Conservation (phyloP, 805 yeast species). For the Brettanomyces naardenensis region DNA sequence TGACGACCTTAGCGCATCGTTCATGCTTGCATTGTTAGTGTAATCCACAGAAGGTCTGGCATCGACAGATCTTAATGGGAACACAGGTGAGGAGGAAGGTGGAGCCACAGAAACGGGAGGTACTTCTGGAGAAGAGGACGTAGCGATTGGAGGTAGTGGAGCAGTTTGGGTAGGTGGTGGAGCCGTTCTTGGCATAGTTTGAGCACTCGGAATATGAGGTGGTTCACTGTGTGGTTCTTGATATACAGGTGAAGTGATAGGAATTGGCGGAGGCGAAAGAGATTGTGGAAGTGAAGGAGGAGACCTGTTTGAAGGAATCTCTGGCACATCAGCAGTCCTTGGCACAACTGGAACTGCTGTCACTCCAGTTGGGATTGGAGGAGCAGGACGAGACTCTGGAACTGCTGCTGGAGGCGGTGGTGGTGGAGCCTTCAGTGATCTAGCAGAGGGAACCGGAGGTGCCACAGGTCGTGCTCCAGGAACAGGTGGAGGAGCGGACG, state of each 20-base stretch:
- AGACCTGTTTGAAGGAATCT: not conserved
- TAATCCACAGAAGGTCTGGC: slow-evolving; percentile 15
- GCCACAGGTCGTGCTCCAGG: slow-evolving; percentile 4
- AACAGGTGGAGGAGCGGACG: slow-evolving; percentile 3
- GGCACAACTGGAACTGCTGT: too few species aligned
- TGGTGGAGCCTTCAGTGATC: not conserved
- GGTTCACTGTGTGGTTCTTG: not conserved
- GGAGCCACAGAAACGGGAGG: slow-evolving; percentile 9
- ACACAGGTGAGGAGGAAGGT: slow-evolving; percentile 12
- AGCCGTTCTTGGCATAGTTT: not conserved
- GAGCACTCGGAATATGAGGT: not conserved
- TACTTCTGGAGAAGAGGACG: not conserved
- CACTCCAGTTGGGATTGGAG: too few species aligned
- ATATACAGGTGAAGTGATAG: too few species aligned
- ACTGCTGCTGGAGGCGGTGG: not conserved
- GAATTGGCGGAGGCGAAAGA: not conserved
- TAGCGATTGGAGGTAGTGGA: slow-evolving; percentile 10
- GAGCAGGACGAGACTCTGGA: not conserved
- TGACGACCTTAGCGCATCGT: not conserved
- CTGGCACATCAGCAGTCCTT: too few species aligned
- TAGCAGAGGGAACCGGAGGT: too few species aligned
- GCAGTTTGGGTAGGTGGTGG: slow-evolving; percentile 16
- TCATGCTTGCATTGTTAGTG: not conserved
- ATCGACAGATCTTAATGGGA: slow-evolving; percentile 12
- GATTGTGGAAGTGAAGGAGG: not conserved